Evolutionary conservation across 192 early-diverging fungal genomes (phyloP).

Genomic region (Coemansia sp.): DNA sequence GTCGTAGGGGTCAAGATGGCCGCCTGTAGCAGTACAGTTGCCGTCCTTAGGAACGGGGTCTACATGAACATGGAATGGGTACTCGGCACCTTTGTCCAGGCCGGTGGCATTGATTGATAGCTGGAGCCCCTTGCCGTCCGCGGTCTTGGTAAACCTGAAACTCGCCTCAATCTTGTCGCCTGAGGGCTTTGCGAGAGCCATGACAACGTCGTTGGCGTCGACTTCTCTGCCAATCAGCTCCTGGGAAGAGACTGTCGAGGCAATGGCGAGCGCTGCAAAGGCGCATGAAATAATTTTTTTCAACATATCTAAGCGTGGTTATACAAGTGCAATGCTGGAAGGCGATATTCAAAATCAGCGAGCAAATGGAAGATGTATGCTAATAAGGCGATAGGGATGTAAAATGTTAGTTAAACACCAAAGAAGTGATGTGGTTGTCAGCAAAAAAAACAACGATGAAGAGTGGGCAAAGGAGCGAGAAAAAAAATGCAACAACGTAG

Average conservation of each 20-base stretch:
- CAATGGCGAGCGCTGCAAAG: conserved; percentile 18
- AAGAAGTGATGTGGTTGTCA: no score
- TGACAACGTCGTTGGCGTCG: background rate
- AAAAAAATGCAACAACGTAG: no score
- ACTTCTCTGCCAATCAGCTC: background rate
- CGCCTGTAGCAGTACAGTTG: conserved; percentile 54
- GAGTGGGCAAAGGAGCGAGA: no score
- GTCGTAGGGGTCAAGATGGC: conserved; percentile 44
- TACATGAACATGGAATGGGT: conserved; percentile 54
- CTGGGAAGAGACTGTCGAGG: background rate
- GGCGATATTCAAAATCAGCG: background rate
- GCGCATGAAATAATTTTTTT: conserved; percentile 21
- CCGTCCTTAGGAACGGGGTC: conserved; percentile 35
- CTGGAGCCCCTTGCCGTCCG: conserved; percentile 23
- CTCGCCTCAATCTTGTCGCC: conserved; percentile 13
- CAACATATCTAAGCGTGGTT: conserved; percentile 7
- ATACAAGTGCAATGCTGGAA: background rate
- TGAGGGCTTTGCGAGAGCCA: conserved; percentile 20
- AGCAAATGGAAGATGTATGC: background rate
- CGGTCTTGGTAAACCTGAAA: conserved; percentile 21
- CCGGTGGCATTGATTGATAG: conserved; percentile 31
- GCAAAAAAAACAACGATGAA: no score
- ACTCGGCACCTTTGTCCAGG: conserved; percentile 21
- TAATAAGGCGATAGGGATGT: no score
- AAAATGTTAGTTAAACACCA: no score